Percentiles rank a stretch among this genome's conserved stretches.
phyloP scores from a whole-genome alignment of 225 moss, liverwort and hornwort genomes.

The Asterella californica region DNA sequence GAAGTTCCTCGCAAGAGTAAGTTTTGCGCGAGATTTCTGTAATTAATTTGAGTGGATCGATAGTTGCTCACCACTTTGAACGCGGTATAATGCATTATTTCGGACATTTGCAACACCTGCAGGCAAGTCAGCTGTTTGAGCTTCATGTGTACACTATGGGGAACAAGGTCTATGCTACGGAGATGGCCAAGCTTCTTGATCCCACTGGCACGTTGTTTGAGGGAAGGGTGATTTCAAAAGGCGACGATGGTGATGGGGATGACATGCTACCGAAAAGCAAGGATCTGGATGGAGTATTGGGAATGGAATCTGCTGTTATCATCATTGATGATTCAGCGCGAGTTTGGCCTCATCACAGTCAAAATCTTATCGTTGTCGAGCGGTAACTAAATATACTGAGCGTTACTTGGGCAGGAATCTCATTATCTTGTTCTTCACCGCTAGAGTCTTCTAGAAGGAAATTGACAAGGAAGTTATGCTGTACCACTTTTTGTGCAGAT shows the following conservation, averaged over 20 bases:
- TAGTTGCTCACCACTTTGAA: neutral
- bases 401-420: neutral
- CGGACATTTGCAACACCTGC: conserved; percentile 35
- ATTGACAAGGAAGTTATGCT: neutral
- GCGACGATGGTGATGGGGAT: conserved; percentile 86
- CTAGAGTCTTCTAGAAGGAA: neutral
- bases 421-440: neutral
- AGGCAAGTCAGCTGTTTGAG: conserved; percentile 96
- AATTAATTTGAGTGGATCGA: neutral
- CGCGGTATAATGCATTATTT: neutral
- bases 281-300: conserved; percentile 97
- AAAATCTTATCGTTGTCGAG: conserved; percentile 98
- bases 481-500: conserved; percentile 47
- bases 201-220: conserved; percentile 88
- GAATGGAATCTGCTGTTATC: conserved; percentile 99
- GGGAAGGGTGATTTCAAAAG: conserved; percentile 95
- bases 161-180: conserved; percentile 97
- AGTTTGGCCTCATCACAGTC: conserved; percentile 99
- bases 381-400: conserved; percentile 47
- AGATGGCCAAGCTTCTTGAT: conserved; percentile 98
- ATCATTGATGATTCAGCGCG: conserved; percentile 98
- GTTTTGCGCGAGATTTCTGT: conserved; percentile 21
- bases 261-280: conserved; percentile 79
- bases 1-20: conserved; percentile 96
- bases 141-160: conserved; percentile 99